Base-by-base conservation (phyloP, 306 rosid species). In the Quercus suber region DNA sequence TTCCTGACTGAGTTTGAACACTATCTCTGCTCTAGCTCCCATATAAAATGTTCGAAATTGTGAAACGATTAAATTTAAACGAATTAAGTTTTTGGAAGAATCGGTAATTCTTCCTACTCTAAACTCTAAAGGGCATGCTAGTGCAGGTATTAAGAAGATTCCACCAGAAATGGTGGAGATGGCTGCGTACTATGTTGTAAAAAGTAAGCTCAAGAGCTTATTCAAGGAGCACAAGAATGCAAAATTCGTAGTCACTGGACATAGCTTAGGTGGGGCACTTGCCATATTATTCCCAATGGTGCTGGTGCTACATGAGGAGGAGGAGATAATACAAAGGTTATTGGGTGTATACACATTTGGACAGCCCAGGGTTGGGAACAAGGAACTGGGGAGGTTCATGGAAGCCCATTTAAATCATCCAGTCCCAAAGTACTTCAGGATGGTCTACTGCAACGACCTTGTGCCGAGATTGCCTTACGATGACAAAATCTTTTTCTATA, bases 391-490 rank as follows among this genome's bases (percentile, higher is more conserved):
- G 45, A 85, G 82, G 73, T 89, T 83, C 86, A 86, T 93, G 90
- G 92, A 91, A 77, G 23, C 86, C 31, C 90, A 83, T 82, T 57
- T 93, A 76, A 57, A 81, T 60, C 37, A 21, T 55, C 91, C 86
- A 4, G 63, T 78, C 23, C 90, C 83, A 13, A 91, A 82, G 86
- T 91, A 89, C 83, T 89, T 87, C 90, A 84, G 97, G 80, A 82
- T 93, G 51, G 97, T 89, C 73, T 93, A 91, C 84, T 87, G 93
- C 81, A 91, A 91, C 71, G 98, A 91, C 76, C 89, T 91, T 79
- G 92, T 93, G 37, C 91, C 94, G 56, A 86, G 97, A 85, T 75
- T 89, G 86, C 98, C 98, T 80, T 91, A 80, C 55, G 98, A 93
- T 75, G 69, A 89, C 76, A 86, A 79, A 79, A 87, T 84, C 63